These are phyloP conservation scores for Tuber umbilicatum DNA, from an alignment of 495 filamentous ascomycete species.

Conservation along the genomic window DNA sequence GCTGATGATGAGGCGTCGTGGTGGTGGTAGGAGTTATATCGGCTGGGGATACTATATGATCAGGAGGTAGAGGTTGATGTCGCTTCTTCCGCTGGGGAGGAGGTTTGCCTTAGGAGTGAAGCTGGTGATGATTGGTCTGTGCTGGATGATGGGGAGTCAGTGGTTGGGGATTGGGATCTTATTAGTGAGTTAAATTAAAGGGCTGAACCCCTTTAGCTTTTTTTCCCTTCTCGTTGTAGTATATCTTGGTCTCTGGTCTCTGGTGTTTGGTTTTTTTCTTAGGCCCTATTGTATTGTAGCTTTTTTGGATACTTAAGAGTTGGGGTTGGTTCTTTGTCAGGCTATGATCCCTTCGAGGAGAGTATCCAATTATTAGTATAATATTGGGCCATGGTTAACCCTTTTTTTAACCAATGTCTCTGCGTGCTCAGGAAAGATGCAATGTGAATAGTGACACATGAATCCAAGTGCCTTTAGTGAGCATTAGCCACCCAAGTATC, in stretches of 20 bases:
- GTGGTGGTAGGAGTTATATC: background rate
- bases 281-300: background rate
- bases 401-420: background rate
- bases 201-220: background rate
- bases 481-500: background rate
- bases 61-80: background rate
- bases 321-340: background rate
- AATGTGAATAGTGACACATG: background rate
- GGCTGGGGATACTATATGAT: background rate
- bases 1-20: background rate
- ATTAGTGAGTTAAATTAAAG: background rate
- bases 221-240: background rate
- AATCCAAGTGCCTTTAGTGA: background rate
- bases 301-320: background rate
- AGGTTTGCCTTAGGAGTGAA: background rate
- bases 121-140: background rate
- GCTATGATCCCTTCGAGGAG: background rate
- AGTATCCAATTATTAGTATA: background rate
- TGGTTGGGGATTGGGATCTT: background rate
- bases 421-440: background rate
- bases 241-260: background rate
- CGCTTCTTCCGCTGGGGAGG: background rate
- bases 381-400: background rate
- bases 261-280: conserved; percentile 2
- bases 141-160: background rate